These are phyloP conservation scores for Macrophomina pseudophaseolina DNA, from an alignment of 2,329 filamentous ascomycete species.

Conservation along the genomic window DNA sequence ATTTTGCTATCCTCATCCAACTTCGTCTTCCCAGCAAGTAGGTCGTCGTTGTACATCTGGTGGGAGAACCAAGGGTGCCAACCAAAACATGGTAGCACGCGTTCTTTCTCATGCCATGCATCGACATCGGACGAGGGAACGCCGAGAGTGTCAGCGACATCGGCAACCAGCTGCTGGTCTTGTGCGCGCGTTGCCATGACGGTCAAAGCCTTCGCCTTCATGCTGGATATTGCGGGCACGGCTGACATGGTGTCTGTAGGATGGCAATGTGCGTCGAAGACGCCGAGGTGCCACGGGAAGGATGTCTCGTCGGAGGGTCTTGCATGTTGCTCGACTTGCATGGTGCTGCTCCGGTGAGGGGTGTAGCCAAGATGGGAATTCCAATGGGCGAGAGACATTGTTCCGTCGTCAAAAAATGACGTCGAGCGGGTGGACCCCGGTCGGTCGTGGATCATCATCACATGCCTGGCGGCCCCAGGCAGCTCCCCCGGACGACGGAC, in stretches of 20 bases:
- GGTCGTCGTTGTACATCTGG: constrained; percentile 69
- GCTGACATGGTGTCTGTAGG: constrained; percentile 77
- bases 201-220: constrained; percentile 70
- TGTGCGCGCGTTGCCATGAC: constrained; percentile 79
- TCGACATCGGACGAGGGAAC: constrained; percentile 42
- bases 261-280: constrained; percentile 83
- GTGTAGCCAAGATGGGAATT: neutral
- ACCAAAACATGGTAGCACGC: constrained; percentile 74
- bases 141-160: constrained; percentile 62
- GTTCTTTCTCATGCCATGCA: constrained; percentile 43
- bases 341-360: neutral
- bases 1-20: constrained; percentile 53
- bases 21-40: constrained; percentile 37
- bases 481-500: constrained; percentile 17
- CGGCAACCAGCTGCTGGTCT: constrained; percentile 74
- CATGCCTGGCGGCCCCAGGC: constrained; percentile 20
- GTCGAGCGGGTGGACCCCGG: neutral
- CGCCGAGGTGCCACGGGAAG: constrained; percentile 72
- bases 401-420: neutral
- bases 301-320: neutral
- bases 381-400: neutral
- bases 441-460: neutral
- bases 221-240: constrained; percentile 62
- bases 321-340: neutral
- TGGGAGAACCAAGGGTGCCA: constrained; percentile 90